Base-by-base conservation (phyloP, 2,329 filamentous ascomycete genomes). In the Pseudogymnoascus pannorum region DNA sequence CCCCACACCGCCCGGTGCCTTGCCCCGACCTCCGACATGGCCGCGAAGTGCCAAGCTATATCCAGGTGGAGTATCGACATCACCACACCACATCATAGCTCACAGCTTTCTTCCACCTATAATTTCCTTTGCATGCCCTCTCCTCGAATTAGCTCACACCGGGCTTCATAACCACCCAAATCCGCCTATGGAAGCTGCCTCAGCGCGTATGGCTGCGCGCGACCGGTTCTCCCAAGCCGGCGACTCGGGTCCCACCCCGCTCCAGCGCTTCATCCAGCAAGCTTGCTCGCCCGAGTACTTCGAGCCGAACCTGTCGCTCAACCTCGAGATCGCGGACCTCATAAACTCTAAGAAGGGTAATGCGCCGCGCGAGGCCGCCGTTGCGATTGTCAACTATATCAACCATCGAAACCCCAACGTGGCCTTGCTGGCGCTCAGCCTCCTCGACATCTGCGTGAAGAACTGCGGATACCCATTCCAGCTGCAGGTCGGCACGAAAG, bases 401-500 rank as follows among this genome's bases (percentile, higher is more conserved):
- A 99, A 99, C 78, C 91, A 96, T 75, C 90, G 94, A 74, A 99
- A 97, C 74, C 89, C 92, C 64, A 97, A 96, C 75, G 91, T 99
- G 68, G 89, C 92, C 64, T 79, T 99, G 67, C 83, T 97, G 63
- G 93, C 94, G 63, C 82, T 97, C 71, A 87, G 87, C 78, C 85
- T 99, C 67, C 89, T 99, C 72, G 94, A 99, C 74, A 97, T 97
- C 66, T 97, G 94, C 76, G 94, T 97, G 76, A 99, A 99, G 81
- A 99, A 99, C 78, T 99, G 94, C 81, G 94, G 94, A 69, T 99
- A 99, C 74, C 92, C 94, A 1, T 99, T 99, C 76, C 94, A 99
- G 72, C 86, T 99, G 62, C 94, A 99, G 76, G 97, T 99, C 73
- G 92, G 90, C 75, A 97, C 94, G 68, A 99, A 99, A 75, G 94